phyloP scores from a whole-genome alignment of 2,329 filamentous ascomycete species.

The Didymosphaeria variabile region DNA sequence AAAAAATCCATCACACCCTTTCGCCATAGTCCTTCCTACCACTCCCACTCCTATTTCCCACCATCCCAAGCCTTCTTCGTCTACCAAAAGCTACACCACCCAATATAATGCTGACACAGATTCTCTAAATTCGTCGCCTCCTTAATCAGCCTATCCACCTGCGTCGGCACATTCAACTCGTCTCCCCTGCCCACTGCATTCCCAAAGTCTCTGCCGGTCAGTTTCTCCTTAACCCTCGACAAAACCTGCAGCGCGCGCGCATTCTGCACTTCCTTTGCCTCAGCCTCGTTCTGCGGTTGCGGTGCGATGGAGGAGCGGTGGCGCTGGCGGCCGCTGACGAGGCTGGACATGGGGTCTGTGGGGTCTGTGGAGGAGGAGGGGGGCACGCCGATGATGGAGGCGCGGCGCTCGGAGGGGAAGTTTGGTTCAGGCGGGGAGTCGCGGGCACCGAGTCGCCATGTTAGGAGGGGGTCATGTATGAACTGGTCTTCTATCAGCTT shows the following conservation, averaged over 20 bases:
- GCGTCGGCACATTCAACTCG: slow-evolving; percentile 84
- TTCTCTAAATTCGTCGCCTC: slow-evolving; percentile 98
- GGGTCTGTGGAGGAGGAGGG: slow-evolving; percentile 34
- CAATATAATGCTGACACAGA: slow-evolving; percentile 97
- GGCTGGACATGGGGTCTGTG: slow-evolving; percentile 38
- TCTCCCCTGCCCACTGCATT: slow-evolving; percentile 61
- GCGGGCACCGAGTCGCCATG: slow-evolving; percentile 81
- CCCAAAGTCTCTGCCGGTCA: slow-evolving; percentile 94
- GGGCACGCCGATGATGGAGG: slow-evolving; percentile 62
- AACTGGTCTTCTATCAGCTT: slow-evolving; percentile 66
- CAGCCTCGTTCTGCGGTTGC: slow-evolving; percentile 50
- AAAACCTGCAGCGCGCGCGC: slow-evolving; percentile 91
- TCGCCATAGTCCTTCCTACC: neutral
- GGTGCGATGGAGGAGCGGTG: slow-evolving; percentile 47
- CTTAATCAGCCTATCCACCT: slow-evolving; percentile 93
- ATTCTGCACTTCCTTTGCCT: slow-evolving; percentile 82
- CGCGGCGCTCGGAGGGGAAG: slow-evolving; percentile 68
- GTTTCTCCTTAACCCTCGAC: slow-evolving; percentile 90
- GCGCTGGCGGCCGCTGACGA: slow-evolving; percentile 38
- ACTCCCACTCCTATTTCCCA: neutral
- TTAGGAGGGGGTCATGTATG: slow-evolving; percentile 98
- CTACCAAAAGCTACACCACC: slow-evolving; percentile 98
- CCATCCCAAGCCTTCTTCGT: neutral
- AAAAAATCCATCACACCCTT: neutral
- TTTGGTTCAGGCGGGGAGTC: slow-evolving; percentile 68